Evolutionary conservation across 208 protist genomes (phyloP), one percentile per base, ranked within the genome.

Genomic region (Lotmaria passim): DNA sequence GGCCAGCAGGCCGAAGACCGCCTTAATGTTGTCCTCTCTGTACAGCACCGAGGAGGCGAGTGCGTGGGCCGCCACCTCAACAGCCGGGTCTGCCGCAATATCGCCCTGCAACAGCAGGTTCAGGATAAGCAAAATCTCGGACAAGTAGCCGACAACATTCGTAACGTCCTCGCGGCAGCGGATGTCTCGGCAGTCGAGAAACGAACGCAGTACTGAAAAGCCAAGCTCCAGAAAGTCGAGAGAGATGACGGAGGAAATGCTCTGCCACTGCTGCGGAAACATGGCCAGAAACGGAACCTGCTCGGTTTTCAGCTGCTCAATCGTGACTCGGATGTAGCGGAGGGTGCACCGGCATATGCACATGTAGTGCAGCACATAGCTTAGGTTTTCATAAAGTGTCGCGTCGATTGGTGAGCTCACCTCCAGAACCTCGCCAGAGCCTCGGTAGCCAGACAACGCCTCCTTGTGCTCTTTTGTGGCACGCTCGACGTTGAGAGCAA

Each of bases 31-130:
- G 15, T 92, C 85, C 64, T 96, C 91, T 64, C 81, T 84, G 76
- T 96, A 96, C 34, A 96, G 69, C 24, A 92, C 78, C 21, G 81
- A 87, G 26, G 91, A 94, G 14, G 85, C 86, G n/a, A 96, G 76
- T 6, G 91, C 91, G 67, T 90, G 84, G 6, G 88, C 91, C 15
- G 91, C 88, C 24, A 86, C 78, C 24, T 84, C 79, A 10, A 96
- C 86, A 10, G 78, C 50, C 10, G 81, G 38, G 66, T 93, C 86
- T 7, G 85, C 71, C 24, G 85, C 66, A 39, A 96, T 82, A 41
- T 89, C 81, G n/a, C 86, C 86, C 36, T 93, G 83, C 41, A 96
- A 48, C 28, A 96, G 68, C 26, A 85, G 67, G 38, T 91, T 82
- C n/a, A 96, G 75, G 21, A 83, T 65, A 8, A 96, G 83, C 48